Percentiles rank a stretch among this genome's conserved stretches.
Evolutionary conservation across 2,329 filamentous ascomycete species (phyloP).

Genomic region (Pseudomassariella vexata): DNA sequence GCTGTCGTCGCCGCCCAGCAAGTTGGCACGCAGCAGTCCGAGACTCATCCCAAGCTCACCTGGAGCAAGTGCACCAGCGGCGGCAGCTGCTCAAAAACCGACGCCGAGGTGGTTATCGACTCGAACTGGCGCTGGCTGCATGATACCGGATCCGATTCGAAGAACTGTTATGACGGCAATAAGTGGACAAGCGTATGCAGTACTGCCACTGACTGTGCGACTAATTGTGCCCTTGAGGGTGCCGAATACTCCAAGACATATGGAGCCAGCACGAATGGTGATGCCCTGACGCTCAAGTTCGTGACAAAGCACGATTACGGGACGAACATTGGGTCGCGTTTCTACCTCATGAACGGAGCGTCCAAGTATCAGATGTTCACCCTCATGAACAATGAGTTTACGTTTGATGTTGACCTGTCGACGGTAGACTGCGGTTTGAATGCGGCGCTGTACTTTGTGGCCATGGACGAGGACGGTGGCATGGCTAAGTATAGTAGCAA

Average conservation of each 20-base stretch:
- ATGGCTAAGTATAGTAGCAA: slow-evolving; percentile 37
- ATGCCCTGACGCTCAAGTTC: slow-evolving; percentile 44
- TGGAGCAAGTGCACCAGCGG: slow-evolving; percentile 40
- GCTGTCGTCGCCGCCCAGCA: slow-evolving; percentile 35
- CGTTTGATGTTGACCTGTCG: slow-evolving; percentile 60
- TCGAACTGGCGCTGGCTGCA: slow-evolving; percentile 50
- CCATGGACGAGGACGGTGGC: slow-evolving; percentile 52
- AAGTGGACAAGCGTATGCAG: slow-evolving; percentile 28
- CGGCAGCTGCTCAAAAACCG: slow-evolving; percentile 36
- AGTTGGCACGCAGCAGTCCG: slow-evolving; percentile 32
- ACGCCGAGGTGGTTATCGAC: slow-evolving; percentile 42
- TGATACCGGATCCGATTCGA: slow-evolving; percentile 26
- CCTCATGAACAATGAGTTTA: slow-evolving; percentile 54
- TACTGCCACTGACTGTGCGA: slow-evolving; percentile 33
- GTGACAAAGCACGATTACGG: slow-evolving; percentile 41
- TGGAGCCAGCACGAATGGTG: slow-evolving; percentile 40
- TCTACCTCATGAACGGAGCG: slow-evolving; percentile 53
- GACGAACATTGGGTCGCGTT: slow-evolving; percentile 38
- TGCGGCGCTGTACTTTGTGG: slow-evolving; percentile 53
- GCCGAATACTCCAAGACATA: slow-evolving; percentile 40
- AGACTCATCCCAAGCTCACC: slow-evolving; percentile 40
- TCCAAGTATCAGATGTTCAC: slow-evolving; percentile 54
- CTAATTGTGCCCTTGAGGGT: slow-evolving; percentile 39
- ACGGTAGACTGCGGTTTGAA: slow-evolving; percentile 57
- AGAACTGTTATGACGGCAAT: slow-evolving; percentile 46